phyloP scores from a whole-genome alignment of 768 basidiomycete genomes.

The Hysterangium stoloniferum region DNA sequence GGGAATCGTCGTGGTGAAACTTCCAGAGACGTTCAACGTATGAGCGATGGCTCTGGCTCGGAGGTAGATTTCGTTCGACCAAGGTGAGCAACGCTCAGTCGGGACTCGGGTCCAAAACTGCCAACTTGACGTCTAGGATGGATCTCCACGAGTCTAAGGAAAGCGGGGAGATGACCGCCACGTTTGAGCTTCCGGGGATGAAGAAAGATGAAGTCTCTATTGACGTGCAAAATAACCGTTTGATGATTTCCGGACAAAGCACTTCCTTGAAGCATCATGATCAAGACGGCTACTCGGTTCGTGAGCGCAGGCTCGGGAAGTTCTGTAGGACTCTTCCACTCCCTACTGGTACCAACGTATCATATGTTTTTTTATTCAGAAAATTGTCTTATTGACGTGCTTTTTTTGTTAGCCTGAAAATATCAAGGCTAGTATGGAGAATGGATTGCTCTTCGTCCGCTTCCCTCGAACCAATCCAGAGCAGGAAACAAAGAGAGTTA shows the following conservation, averaged over 20 bases:
- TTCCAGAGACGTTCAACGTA: not conserved
- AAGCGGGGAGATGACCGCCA: conserved; percentile 42
- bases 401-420: conserved; percentile 31
- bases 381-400: too few relatives aligned
- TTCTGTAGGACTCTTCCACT: conserved; percentile 11
- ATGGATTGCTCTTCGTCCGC: conserved; percentile 38
- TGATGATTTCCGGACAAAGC: conserved; percentile 45
- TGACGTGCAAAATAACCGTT: conserved; percentile 42
- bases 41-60: not conserved
- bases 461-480: conserved; percentile 42
- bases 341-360: conserved; percentile 11
- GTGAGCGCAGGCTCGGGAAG: conserved; percentile 20
- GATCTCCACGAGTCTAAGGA: conserved; percentile 32
- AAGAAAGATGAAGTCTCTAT: conserved; percentile 43
- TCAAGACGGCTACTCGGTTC: conserved; percentile 28
- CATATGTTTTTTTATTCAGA: too few relatives aligned
- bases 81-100: not conserved
- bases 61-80: not conserved
- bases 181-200: conserved; percentile 53
- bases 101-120: too few relatives aligned
- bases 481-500: conserved; percentile 37
- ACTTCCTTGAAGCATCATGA: conserved; percentile 27
- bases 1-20: not conserved
- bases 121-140: conserved; percentile 3
- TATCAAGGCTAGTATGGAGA: conserved; percentile 39